Base-by-base conservation (phyloP, 2,329 filamentous ascomycete genomes). In the Aaosphaeria arxii region DNA sequence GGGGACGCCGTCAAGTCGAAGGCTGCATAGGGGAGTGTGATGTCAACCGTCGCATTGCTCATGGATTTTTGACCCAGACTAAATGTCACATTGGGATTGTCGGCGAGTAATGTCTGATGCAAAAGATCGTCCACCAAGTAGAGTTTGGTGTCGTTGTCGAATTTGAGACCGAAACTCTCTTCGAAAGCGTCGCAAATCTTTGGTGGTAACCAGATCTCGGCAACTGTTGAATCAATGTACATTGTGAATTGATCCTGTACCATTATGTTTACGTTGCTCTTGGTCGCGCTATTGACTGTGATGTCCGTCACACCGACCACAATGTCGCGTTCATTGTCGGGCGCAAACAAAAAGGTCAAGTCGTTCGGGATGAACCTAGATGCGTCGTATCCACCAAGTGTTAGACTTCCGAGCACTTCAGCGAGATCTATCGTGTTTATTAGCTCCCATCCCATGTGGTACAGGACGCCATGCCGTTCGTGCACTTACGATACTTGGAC, bases 371-470 rank as follows among this genome's bases (percentile, higher is more conserved):
- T 72, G 49, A 87, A 83, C 40, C 85, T 79, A 40, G 80, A 77
- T 9, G 75, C 66, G 62, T 90, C 87, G 61, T 85, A 89, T 30
- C 88, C 87, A 24, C 88, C 87, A 7, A 91, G 71, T 0, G 84
- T 87, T 41, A 90, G 67, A 30, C 73, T 75, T 11, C 62, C 69
- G 7, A 70, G 63, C n/a, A 72, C 65, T 6, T 62, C 64, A 11
- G 62, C 58, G 42, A 58, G 61, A 30, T 59, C 69, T 72, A 32
- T 5, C 17, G 5, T 7, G 30, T 33, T 45, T 49, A 44, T 52
- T 46, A 55, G 52, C 45, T 51, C 40, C n/a, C 33, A 36, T 13
- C 9, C 33, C 13, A 36, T 36, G 33, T 36, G 9, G 33, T 36
- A 36, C 33, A 36, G 33, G 33, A 36, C 33, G 17, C 17, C 17